Conservation (phyloP, 352 stramenopile genomes). For the Phytophthora quininea region DNA sequence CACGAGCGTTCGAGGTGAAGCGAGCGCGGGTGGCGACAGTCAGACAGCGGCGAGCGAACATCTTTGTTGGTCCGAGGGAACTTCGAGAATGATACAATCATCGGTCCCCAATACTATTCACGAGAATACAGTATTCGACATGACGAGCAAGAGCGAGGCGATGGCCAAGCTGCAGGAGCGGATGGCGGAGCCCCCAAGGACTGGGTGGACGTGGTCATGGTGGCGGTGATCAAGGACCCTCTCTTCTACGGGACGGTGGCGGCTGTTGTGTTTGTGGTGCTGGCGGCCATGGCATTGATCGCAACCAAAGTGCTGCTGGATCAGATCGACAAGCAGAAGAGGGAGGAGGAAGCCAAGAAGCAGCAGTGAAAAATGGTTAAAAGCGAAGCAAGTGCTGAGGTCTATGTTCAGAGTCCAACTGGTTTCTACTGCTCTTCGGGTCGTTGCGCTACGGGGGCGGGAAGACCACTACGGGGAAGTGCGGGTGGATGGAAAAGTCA, state of each 20-base stretch:
- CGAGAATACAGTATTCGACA: neutral
- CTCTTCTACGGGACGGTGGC: slow-evolving; percentile 56
- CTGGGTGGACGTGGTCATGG: slow-evolving; percentile 70
- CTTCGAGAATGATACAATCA: neutral
- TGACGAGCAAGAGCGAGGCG: slow-evolving; percentile 21
- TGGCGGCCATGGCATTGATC: slow-evolving; percentile 60
- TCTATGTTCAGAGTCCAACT: neutral
- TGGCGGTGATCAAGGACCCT: slow-evolving; percentile 65
- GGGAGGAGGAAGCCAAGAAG: slow-evolving; percentile 25
- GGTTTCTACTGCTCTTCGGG: neutral
- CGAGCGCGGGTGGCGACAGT: slow-evolving; percentile 19
- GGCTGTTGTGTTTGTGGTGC: slow-evolving; percentile 47
- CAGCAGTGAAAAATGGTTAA: slow-evolving; percentile 21
- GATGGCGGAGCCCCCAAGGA: slow-evolving; percentile 61
- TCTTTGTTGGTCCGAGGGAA: neutral
- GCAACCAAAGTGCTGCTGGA: slow-evolving; percentile 65
- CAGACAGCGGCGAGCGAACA: slow-evolving; percentile 29
- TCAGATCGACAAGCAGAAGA: slow-evolving; percentile 55
- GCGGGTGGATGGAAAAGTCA: slow-evolving; percentile 71
- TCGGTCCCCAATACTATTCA: neutral
- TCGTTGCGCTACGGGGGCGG: slow-evolving; percentile 11
- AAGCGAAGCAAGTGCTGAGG: slow-evolving; percentile 8
- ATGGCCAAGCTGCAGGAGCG: slow-evolving; percentile 46
- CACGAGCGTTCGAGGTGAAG: slow-evolving; percentile 29
- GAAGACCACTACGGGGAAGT: slow-evolving; percentile 72